A percentile compares a stretch with the other conserved stretches of the same genome.
Evolutionary conservation across 345 rosid species (phyloP).

Genomic region (Linum tenue): DNA sequence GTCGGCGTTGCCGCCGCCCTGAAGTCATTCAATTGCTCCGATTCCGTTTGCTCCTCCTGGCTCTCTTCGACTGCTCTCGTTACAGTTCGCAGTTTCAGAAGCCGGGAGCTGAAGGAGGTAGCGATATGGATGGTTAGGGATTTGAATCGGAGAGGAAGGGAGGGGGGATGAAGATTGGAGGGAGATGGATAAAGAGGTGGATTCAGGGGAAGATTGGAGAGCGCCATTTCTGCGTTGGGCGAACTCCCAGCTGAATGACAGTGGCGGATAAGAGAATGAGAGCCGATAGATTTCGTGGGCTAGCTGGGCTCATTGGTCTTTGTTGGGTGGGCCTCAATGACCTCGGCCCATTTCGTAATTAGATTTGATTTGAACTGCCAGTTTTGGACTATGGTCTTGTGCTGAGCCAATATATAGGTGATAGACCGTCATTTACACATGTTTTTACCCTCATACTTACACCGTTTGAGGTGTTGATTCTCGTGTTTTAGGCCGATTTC

Average conservation of each 20-base stretch:
- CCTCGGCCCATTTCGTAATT: not conserved
- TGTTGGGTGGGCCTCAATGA: not conserved
- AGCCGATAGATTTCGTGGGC: not conserved
- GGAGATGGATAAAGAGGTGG: not conserved
- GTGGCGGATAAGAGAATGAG: not conserved
- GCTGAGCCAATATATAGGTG: too few species aligned
- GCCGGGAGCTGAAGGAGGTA: not conserved
- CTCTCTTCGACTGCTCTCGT: constrained; percentile 50
- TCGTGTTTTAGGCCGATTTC: too few species aligned
- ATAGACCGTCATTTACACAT: too few species aligned
- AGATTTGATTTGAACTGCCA: too few species aligned
- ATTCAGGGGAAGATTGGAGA: not conserved
- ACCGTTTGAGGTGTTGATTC: too few species aligned
- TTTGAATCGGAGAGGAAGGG: not conserved
- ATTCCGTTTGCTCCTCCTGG: constrained; percentile 30
- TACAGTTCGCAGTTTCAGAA: not conserved
- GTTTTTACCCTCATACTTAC: too few species aligned
- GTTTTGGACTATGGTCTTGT: too few species aligned
- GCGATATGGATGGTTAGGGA: not conserved
- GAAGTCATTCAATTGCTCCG: constrained; percentile 19
- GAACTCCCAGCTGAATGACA: not conserved
- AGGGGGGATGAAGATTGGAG: not conserved
- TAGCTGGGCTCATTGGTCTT: too few species aligned
- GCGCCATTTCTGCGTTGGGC: not conserved
- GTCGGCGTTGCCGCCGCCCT: constrained; percentile 7